Evolutionary conservation across 2,329 filamentous ascomycete genomes (phyloP).

Genomic region (Phaeoacremonium minimum): DNA sequence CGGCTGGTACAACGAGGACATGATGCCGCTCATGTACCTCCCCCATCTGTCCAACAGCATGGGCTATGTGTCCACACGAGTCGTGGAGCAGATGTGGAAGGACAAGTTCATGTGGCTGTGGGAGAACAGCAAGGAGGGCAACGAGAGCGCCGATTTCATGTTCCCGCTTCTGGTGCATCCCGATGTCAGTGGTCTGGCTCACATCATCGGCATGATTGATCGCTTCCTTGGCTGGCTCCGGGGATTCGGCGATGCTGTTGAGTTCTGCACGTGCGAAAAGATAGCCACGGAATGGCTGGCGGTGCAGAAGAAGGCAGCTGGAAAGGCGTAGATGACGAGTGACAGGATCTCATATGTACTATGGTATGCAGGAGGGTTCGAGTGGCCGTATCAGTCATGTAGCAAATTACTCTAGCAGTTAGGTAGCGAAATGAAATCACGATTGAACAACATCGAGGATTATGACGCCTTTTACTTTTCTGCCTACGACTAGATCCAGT

Average conservation of each 20-base stretch:
- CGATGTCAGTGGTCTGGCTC: slow-evolving; percentile 56
- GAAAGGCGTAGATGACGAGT: slow-evolving; percentile 1
- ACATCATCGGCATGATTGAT: slow-evolving; percentile 46
- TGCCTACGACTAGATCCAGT: no score
- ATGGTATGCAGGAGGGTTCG: no score
- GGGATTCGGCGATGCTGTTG: slow-evolving; percentile 35
- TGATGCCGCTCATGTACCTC: slow-evolving; percentile 41
- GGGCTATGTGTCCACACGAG: slow-evolving; percentile 52
- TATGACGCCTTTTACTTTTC: no score
- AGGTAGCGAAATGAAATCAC: no score
- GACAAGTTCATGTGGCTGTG: slow-evolving; percentile 55
- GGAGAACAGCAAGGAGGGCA: slow-evolving; percentile 26
- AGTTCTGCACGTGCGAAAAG: slow-evolving; percentile 36
- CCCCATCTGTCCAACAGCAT: slow-evolving; percentile 45
- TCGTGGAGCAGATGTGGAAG: slow-evolving; percentile 57
- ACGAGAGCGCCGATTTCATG: slow-evolving; percentile 28
- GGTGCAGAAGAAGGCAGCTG: slow-evolving; percentile 6
- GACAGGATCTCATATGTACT: background rate
- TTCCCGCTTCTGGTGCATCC: slow-evolving; percentile 53
- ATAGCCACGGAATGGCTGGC: slow-evolving; percentile 33
- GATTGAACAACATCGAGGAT: no score
- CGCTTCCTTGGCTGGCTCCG: slow-evolving; percentile 44
- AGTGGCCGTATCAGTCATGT: no score
- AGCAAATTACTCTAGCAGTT: no score
- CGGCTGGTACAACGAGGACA: slow-evolving; percentile 46